phyloP scores from a whole-genome alignment of 2,329 filamentous ascomycete genomes.

The Aspergillus fijiensis region DNA sequence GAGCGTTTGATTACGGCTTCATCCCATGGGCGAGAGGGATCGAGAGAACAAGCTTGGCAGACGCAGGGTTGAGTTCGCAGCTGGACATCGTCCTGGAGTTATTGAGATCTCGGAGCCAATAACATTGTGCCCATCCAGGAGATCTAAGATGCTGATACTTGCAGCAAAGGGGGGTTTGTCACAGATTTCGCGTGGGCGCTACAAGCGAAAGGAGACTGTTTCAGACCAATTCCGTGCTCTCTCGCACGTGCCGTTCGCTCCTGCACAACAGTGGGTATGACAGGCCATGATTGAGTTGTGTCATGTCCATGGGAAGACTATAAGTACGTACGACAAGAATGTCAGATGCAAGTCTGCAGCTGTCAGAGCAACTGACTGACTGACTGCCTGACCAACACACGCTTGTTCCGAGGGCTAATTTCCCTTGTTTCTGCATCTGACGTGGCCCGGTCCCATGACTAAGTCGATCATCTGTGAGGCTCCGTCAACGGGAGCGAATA shows the following conservation, averaged over 20 bases:
- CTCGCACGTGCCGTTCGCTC: not conserved
- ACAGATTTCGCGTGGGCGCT: not conserved
- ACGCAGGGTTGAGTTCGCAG: slow-evolving; percentile 7
- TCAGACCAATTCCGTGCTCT: not conserved
- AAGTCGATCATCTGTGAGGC: not conserved
- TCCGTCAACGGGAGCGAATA: not conserved
- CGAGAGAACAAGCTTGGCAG: not conserved
- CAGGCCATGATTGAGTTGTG: not conserved
- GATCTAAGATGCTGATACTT: slow-evolving; percentile 1
- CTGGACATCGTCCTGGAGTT: slow-evolving; percentile 15
- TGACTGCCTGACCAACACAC: not conserved
- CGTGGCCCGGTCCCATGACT: not conserved
- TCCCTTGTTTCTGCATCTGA: not conserved
- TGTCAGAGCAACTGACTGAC: not conserved
- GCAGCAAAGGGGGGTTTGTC: not conserved
- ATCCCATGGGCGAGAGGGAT: slow-evolving; percentile 9
- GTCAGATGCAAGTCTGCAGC: not conserved
- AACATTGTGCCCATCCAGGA: not conserved
- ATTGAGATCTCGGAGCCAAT: slow-evolving; percentile 13
- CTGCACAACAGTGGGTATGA: not conserved
- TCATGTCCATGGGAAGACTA: not conserved
- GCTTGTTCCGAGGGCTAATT: not conserved
- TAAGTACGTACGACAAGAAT: not conserved
- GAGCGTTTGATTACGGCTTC: not conserved
- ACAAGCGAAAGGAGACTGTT: not conserved